These are phyloP conservation scores for Pyropia yezoensis DNA, from an alignment of 23 red algal species.

Conservation along the genomic window DNA sequence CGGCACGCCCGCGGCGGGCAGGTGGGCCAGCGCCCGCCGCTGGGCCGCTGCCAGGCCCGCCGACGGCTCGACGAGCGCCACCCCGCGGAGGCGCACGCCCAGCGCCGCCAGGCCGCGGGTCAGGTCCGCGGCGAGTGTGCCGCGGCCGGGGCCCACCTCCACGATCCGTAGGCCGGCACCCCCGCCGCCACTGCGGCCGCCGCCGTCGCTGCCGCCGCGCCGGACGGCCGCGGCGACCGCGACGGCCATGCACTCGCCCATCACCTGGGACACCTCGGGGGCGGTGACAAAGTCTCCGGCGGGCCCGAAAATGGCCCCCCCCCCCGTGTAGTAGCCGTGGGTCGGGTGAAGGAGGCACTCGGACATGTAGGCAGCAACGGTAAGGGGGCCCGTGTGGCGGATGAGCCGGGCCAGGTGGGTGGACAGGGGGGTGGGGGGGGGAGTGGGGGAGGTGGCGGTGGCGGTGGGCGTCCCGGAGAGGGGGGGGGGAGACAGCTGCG, in stretches of 20 bases:
- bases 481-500: not conserved
- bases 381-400: slow-evolving; percentile 42
- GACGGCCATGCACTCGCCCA: slow-evolving; percentile 72
- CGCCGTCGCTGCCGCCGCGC: slow-evolving; percentile 1
- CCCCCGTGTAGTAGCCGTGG: slow-evolving; percentile 77
- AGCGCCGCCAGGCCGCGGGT: slow-evolving; percentile 18
- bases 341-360: slow-evolving; percentile 64
- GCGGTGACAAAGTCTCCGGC: slow-evolving; percentile 88
- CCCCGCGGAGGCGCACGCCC: slow-evolving; percentile 3
- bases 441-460: too few relatives aligned
- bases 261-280: slow-evolving; percentile 68
- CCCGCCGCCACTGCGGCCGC: not conserved
- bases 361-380: slow-evolving; percentile 91
- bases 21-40: slow-evolving; percentile 12
- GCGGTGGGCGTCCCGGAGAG: too few relatives aligned
- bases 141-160: slow-evolving; percentile 84
- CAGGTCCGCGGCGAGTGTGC: slow-evolving; percentile 39
- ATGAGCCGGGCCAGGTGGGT: slow-evolving; percentile 42
- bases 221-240: slow-evolving; percentile 24
- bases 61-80: slow-evolving; percentile 64
- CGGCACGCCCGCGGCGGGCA: not conserved
- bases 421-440: slow-evolving; percentile 21
- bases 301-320: slow-evolving; percentile 35
- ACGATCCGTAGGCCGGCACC: slow-evolving; percentile 18
- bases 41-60: slow-evolving; percentile 33